Base-by-base conservation (phyloP, 352 stramenopile genomes). In the Phytopythium helicoides region DNA sequence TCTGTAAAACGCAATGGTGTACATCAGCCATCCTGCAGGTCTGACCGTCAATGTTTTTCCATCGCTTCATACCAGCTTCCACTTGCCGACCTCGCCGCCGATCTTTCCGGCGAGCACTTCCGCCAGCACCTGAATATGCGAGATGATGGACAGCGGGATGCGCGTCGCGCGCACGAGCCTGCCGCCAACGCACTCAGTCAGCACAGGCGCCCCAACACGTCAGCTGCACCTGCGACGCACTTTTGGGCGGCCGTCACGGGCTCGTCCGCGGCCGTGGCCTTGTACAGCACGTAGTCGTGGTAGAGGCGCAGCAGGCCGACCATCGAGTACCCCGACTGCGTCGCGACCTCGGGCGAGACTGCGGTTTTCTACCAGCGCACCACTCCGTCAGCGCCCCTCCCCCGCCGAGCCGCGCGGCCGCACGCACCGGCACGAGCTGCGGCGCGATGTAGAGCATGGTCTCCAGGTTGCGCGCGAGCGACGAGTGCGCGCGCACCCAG, bases 281-380 rank as follows among this genome's bases (percentile, higher is more conserved):
- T 89, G 73, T 79, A 89, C 45, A 92, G 56, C 12, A 94, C 65
- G 57, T 87, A 87, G 75, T 94, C 84, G 50, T 94, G 84, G 59
- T 89, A 92, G 55, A 92, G 28, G 47, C 83, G 78, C 31, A 94
- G 62, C 36, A 94, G 49, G 0, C 81, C 81, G 44, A 88, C 80
- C 31, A 92, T 53, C 40, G 84, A 83, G 61, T 94, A 94, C 6
- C 84, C 77, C n/a, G 66, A 71, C 54, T 94, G 78, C 15, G 81
- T 82, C 34, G 79, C 74, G 21, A 91, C 56, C 44, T 92, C 80
- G 1, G 76, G 81, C 26, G 88, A 70, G 28, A 78, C 62, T 25
- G 79, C 54, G 19, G 64, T 66, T 66, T 86, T 87, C 61, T 85
- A 47, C 25, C n/a, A 51, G 9, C 34, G 40, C 54, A 42, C 31